These are phyloP conservation scores for Pestalotiopsis sp. DNA, from an alignment of 2,329 filamentous ascomycete genomes.

Conservation along the genomic window DNA sequence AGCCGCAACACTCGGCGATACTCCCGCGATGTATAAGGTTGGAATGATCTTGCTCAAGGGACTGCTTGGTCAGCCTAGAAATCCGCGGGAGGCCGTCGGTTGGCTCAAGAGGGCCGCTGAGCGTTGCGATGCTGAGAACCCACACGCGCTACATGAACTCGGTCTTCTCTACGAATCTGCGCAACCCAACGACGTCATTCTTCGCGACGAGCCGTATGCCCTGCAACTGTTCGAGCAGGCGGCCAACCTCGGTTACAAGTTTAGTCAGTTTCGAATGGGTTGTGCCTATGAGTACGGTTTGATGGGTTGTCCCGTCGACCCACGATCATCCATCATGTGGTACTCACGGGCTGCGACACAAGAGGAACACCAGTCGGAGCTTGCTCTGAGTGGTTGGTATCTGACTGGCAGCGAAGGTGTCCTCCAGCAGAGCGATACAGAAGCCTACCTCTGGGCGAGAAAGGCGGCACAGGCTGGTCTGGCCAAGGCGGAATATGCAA, in stretches of 20 bases:
- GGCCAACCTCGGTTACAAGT: constrained; percentile 89
- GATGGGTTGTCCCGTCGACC: constrained; percentile 81
- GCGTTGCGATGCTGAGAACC: constrained; percentile 84
- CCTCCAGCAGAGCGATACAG: constrained; percentile 87
- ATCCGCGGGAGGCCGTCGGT: constrained; percentile 81
- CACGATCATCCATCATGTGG: constrained; percentile 86
- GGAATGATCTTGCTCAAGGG: constrained; percentile 96
- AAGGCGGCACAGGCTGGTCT: constrained; percentile 88
- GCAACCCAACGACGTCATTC: constrained; percentile 69
- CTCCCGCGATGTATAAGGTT: constrained; percentile 96
- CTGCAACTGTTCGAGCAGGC: constrained; percentile 82
- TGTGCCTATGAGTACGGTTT: constrained; percentile 88
- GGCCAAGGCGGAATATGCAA: constrained; percentile 94
- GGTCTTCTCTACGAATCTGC: constrained; percentile 68
- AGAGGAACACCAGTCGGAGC: constrained; percentile 90
- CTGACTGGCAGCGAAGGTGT: constrained; percentile 88
- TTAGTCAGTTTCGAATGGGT: constrained; percentile 88
- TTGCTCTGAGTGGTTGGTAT: constrained; percentile 89
- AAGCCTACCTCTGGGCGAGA: constrained; percentile 95
- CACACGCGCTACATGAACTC: constrained; percentile 92
- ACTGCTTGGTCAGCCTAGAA: constrained; percentile 82
- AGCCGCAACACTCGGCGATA: constrained; percentile 86
- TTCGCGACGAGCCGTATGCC: constrained; percentile 82
- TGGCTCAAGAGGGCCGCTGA: constrained; percentile 96
- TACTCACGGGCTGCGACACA: constrained; percentile 90